Evolutionary conservation across 176 grass and related monocot genomes (phyloP).

Genomic region (Bonia amplexicaulis): DNA sequence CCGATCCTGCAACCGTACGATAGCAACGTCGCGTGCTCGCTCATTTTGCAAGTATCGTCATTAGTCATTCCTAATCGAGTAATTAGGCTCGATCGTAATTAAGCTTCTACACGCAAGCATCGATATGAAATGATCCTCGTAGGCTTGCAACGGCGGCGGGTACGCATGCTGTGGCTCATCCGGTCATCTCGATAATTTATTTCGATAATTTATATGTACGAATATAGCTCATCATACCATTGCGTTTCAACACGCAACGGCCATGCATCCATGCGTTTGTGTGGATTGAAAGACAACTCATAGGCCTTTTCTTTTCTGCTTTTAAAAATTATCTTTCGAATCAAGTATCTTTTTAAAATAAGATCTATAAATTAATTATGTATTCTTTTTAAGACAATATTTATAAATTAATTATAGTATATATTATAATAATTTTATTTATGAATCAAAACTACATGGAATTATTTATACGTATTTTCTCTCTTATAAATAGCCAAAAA

Average conservation of each 20-base stretch:
- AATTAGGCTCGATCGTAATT: neutral
- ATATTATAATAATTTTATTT: no score
- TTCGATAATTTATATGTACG: neutral
- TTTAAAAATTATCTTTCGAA: no score
- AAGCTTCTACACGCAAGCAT: neutral
- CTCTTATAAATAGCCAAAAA: fast-evolving
- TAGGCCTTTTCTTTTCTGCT: no score
- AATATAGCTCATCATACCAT: neutral
- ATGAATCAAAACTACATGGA: no score
- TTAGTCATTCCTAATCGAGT: neutral
- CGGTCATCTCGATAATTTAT: neutral
- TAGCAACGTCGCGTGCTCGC: neutral
- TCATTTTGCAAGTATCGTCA: neutral
- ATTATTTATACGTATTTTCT: no score
- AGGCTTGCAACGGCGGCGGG: no score
- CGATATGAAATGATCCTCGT: no score
- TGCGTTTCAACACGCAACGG: neutral
- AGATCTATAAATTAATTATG: no score
- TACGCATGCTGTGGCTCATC: no score
- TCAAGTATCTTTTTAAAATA: no score
- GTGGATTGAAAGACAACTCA: neutral
- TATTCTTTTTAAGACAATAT: no score
- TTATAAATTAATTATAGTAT: no score
- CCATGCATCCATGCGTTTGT: neutral
- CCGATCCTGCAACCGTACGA: neutral